Base-by-base conservation (phyloP, 176 grass and related monocot species). In the Carex littledalei region DNA sequence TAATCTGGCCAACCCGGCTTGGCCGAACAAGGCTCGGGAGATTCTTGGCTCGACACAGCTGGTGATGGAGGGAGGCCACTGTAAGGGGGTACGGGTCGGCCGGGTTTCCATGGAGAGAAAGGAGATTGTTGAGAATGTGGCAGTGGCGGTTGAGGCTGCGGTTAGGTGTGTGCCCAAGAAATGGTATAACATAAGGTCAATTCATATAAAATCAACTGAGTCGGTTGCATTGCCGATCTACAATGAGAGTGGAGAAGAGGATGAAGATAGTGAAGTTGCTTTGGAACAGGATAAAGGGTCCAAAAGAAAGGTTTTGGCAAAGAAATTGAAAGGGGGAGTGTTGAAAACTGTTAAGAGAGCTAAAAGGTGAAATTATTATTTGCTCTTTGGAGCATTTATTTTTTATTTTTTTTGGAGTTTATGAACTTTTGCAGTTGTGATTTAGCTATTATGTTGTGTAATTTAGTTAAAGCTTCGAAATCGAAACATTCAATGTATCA, bases 141-240 rank as follows among this genome's bases (percentile, higher is more conserved):
- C 24, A 1, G 45, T 9, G 5, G 85, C 76, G 1, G 21, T 80
- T 68, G 61, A 80, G 14, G 49, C 35, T 34, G 85, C 74, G 0
- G 61, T 80, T 57, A 11, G 62, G 6, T 80, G 53, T 54, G 26
- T 86, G 24, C 85, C 85, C 1, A 86, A 53, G 76, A 86, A 86
- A 80, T 86, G 76, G 85, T 11, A 50, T 54, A 86, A 81, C 32
- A 58, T 86, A 8, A 66, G 75, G 2, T 79, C 85, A 1, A 39
- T 86, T 57, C 76, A 86, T 86, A 80, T 86, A 8, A 86, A 86
- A 20, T 78, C 76, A 9, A 80, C 62, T 15, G 85, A 81, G 59
- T 86, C 76, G 52, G 14, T 86, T 63, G 85, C 85, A 8, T 58
- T 86, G 76, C 85, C 85, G 2, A 79, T 86, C 31, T 86, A 86